Conservation (phyloP, 2,329 filamentous ascomycete species). For the Alternaria ethzedia region DNA sequence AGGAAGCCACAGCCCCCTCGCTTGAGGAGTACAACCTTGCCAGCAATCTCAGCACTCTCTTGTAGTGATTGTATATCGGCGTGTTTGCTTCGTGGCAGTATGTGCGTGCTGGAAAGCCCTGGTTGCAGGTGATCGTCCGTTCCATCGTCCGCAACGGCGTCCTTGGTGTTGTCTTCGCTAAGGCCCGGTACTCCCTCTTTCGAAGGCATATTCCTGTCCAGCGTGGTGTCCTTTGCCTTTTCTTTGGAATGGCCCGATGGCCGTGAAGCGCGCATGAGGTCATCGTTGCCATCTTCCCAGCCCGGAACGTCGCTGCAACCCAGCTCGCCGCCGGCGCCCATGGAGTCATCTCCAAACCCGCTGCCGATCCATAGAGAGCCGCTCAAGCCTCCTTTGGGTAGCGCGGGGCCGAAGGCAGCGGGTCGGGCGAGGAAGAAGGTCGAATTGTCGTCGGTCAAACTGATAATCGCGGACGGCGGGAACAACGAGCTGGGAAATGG, state of each 20-base stretch:
- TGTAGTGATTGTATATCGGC: constrained; percentile 92
- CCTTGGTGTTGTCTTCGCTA: neutral
- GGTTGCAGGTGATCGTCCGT: constrained; percentile 82
- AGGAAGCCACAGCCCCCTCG: constrained; percentile 94
- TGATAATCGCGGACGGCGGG: constrained; percentile 93
- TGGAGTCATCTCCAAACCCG: constrained; percentile 80
- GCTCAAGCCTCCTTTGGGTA: constrained; percentile 79
- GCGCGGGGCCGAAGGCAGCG: constrained; percentile 85
- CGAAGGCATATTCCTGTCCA: neutral
- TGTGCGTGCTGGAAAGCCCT: constrained; percentile 21
- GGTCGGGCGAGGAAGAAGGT: constrained; percentile 94
- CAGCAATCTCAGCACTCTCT: constrained; percentile 88
- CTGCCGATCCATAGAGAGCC: constrained; percentile 93
- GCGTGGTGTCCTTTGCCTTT: neutral
- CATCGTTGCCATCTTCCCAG: constrained; percentile 68
- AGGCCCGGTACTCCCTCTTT: constrained; percentile 6
- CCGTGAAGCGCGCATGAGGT: constrained; percentile 9
- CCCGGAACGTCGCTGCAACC: constrained; percentile 94
- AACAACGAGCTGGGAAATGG: constrained; percentile 81
- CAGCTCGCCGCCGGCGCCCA: constrained; percentile 78
- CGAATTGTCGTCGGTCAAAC: constrained; percentile 95
- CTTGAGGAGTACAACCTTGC: constrained; percentile 90
- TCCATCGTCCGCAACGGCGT: constrained; percentile 65
- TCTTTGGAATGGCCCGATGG: neutral
- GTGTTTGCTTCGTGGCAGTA: constrained; percentile 57